Base-by-base conservation (phyloP, 2,329 filamentous ascomycete species). In the Verticillium isaacii region DNA sequence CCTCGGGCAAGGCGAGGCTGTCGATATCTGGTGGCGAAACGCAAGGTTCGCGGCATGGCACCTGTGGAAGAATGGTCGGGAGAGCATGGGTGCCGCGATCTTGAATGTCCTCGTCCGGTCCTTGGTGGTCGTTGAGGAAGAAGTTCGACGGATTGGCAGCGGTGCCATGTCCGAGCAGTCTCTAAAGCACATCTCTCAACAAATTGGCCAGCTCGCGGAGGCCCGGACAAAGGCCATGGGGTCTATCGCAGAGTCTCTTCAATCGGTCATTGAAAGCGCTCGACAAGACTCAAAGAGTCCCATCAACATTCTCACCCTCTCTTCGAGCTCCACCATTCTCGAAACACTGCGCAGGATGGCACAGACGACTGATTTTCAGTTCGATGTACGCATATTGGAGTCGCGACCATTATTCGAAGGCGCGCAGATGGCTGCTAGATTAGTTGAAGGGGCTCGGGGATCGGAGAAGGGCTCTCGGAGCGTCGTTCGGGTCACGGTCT, bases 401-500 rank as follows among this genome's bases (percentile, higher is more conserved):
- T 90, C 88, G 2, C 78, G 88, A 0, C 89, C 89, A 0, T 77
- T 87, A 0, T 90, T 82, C 65, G 88, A 91, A 72, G 89, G 88
- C 8, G 84, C 84, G 5, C 80, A 77, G 9, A 78, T 87, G 59
- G 85, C 84, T 5, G 75, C 74, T n/a, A 73, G 72, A 5, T 63
- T 84, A 65, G 69, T 73, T 61, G 57, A 66, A 64, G 41, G 62
- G 62, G 61, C 63, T n/a, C 72, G 66, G 8, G 63, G 67, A 9
- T 23, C 45, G 70, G 66, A 29, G 66, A 65, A 56, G 61, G n/a
- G 4, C 9, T 11, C 63, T 32, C 60, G 64, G 32, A 56, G 61
- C 12, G 59, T 59, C 2, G 56, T 64, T 5, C 64, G 64, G 45
- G 68, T 80, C 2, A 79, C 77, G 0, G 66, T 89, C 2, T 84